Evolutionary conservation across 192 early-diverging fungal species (phyloP).

Genomic region (Coemansia aciculifera): DNA sequence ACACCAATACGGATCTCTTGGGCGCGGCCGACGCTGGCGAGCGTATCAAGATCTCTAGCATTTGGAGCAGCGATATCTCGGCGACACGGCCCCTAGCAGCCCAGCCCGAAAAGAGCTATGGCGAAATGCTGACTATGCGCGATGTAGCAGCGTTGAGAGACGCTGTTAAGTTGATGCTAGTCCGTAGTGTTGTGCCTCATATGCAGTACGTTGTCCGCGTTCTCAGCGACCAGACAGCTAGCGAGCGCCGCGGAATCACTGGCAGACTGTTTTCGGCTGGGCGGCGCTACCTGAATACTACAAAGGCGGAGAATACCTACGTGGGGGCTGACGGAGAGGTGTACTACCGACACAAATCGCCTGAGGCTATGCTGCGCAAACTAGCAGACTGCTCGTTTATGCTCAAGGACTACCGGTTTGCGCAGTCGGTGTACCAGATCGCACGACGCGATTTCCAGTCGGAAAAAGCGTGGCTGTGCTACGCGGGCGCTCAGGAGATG

Average conservation of each 20-base stretch:
- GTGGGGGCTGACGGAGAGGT: constrained; percentile 31
- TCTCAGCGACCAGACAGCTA: constrained; percentile 92
- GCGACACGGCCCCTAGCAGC: constrained; percentile 17
- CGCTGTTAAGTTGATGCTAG: constrained; percentile 62
- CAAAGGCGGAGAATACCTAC: constrained; percentile 22
- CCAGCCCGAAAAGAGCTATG: constrained; percentile 10
- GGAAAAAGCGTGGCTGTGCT: constrained; percentile 76
- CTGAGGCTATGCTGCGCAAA: constrained; percentile 88
- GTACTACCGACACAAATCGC: constrained; percentile 70
- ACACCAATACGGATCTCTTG: constrained; percentile 35
- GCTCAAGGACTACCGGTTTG: constrained; percentile 91
- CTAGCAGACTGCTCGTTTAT: constrained; percentile 97
- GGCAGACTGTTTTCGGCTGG: constrained; percentile 84
- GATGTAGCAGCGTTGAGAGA: constrained; percentile 51
- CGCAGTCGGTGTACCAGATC: constrained; percentile 84
- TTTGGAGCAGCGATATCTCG: constrained; percentile 36
- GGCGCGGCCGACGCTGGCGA: constrained; percentile 16
- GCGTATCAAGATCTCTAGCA: constrained; percentile 27
- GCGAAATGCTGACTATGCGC: constrained; percentile 46
- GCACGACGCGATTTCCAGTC: constrained; percentile 83
- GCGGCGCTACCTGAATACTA: constrained; percentile 79
- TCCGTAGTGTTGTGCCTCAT: constrained; percentile 77
- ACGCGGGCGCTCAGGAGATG: constrained; percentile 88
- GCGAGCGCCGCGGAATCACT: constrained; percentile 81
- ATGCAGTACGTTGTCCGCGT: constrained; percentile 87